Conservation (phyloP, 257 asterid species). For the Scutellaria baicalensis region DNA sequence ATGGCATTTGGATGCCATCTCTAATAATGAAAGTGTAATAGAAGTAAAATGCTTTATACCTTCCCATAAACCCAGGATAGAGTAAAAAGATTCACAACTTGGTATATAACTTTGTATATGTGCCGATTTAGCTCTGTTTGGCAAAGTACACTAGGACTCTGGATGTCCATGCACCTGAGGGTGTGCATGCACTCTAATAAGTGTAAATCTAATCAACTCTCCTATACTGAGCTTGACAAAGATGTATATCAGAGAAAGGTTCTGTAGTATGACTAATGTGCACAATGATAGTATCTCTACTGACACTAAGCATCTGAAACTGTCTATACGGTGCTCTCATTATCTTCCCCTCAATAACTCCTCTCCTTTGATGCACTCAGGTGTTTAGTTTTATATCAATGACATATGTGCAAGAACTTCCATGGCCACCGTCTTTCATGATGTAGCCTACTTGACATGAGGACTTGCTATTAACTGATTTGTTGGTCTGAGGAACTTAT, state of each 20-base stretch:
- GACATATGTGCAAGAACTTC: background rate
- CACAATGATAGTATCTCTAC: background rate
- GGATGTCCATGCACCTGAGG: background rate
- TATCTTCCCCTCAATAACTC: background rate
- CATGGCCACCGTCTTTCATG: background rate
- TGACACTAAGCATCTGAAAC: background rate
- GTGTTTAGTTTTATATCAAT: background rate
- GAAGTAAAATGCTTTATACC: background rate
- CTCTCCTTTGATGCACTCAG: background rate
- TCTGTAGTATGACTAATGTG: background rate
- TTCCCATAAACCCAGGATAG: background rate
- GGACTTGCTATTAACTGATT: background rate
- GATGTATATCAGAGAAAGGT: background rate
- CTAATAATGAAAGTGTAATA: background rate
- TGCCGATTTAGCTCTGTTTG: background rate
- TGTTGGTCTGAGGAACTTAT: no score
- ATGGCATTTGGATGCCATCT: constrained; percentile 5
- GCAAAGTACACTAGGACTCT: background rate
- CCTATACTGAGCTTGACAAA: background rate
- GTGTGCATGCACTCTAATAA: background rate
- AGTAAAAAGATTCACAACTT: background rate
- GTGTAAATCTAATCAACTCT: background rate
- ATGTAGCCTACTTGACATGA: background rate
- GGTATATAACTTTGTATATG: background rate
- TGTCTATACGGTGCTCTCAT: background rate